Evolutionary conservation across 305 asterid genomes (phyloP).

Genomic region (Fraxinus angustifolia): DNA sequence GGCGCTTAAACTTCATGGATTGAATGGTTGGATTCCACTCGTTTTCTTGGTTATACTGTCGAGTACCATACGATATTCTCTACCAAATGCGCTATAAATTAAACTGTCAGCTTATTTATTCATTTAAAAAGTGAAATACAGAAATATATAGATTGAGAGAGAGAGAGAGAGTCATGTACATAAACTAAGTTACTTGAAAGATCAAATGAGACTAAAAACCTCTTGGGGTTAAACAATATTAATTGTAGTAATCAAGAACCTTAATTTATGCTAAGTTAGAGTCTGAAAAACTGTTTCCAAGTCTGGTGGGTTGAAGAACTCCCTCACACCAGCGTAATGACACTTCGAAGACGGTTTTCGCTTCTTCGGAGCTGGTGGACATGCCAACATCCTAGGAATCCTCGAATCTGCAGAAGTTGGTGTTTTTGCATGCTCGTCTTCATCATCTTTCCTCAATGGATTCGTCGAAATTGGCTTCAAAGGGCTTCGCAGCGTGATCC

Average conservation of each 20-base stretch:
- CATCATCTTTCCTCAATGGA: conserved; percentile 27
- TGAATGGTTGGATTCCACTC: not conserved
- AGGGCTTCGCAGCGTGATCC: conserved; percentile 28
- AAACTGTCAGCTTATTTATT: not conserved
- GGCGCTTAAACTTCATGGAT: not conserved
- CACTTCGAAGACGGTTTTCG: conserved; percentile 46
- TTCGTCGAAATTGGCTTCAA: conserved; percentile 54
- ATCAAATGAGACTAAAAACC: not conserved
- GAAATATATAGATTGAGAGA: not conserved
- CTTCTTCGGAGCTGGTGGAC: conserved; percentile 78
- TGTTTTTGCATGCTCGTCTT: conserved; percentile 48
- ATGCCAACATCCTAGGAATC: conserved; percentile 33
- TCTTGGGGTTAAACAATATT: not conserved
- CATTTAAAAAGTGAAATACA: not conserved
- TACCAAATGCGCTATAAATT: not conserved
- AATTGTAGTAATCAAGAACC: not conserved
- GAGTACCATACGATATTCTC: not conserved
- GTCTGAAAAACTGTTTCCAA: conserved; percentile 50
- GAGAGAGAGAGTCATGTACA: not conserved
- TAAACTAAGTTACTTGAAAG: not conserved
- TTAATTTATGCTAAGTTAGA: not conserved
- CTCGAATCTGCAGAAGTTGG: conserved; percentile 62
- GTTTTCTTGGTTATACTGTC: not conserved
- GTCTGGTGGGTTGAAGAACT: conserved; percentile 65
- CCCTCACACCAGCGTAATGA: conserved; percentile 39